Evolutionary conservation across 148 eudicot genomes (phyloP).

Genomic region (Persicaria tinctoria): DNA sequence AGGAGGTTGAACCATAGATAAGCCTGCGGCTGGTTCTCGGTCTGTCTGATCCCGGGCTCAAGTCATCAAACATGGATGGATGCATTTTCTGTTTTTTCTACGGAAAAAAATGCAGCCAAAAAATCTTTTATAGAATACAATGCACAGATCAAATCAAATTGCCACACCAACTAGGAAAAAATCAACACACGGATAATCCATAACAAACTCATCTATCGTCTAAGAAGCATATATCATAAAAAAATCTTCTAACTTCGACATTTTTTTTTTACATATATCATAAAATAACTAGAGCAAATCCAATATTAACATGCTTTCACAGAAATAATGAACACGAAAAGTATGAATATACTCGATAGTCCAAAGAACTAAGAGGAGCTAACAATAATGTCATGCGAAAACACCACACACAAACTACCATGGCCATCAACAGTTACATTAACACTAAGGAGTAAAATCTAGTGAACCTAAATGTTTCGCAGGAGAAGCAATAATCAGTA

Average conservation of each 20-base stretch:
- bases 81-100: constrained; percentile 72
- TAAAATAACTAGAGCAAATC: neutral
- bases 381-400: neutral
- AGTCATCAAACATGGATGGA: constrained; percentile 67
- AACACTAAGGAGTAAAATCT: neutral
- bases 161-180: neutral
- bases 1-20: constrained; percentile 22
- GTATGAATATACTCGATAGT: neutral
- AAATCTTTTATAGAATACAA: neutral
- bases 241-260: neutral
- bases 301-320: neutral
- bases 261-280: too few relatives aligned
- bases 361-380: neutral
- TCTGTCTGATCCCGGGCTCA: constrained; percentile 24
- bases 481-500: neutral
- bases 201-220: neutral
- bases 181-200: neutral
- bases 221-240: neutral
- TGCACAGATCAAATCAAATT: neutral
- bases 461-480: neutral
- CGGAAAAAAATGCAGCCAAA: constrained; percentile 1
- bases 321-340: neutral
- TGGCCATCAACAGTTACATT: neutral
- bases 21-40: constrained; percentile 51
- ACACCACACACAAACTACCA: neutral